These are phyloP conservation scores for Globisporangium paroecandrum DNA, from an alignment of 352 stramenopile genomes.

Conservation along the genomic window DNA sequence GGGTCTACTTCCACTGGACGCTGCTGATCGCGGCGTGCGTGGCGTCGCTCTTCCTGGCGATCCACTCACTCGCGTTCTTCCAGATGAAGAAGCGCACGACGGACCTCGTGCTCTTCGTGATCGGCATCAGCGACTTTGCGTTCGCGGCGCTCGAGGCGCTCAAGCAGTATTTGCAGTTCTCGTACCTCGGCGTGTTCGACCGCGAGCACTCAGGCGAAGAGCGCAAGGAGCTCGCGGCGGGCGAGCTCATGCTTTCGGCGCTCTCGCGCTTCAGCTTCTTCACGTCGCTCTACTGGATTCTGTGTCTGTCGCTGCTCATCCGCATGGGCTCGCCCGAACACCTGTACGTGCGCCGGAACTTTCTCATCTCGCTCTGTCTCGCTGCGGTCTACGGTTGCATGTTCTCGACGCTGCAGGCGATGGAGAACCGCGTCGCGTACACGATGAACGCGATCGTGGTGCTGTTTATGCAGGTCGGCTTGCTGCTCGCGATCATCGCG, in stretches of 20 bases:
- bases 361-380: slow-evolving; percentile 43
- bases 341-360: slow-evolving; percentile 45
- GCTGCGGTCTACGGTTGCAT: slow-evolving; percentile 55
- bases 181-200: slow-evolving; percentile 45
- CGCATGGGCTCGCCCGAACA: slow-evolving; percentile 51
- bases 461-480: slow-evolving; percentile 39
- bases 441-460: slow-evolving; percentile 41
- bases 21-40: slow-evolving; percentile 34
- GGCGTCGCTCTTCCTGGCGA: slow-evolving; percentile 48
- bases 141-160: slow-evolving; percentile 50
- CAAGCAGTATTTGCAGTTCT: slow-evolving; percentile 37
- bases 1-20: slow-evolving; percentile 48
- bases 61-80: slow-evolving; percentile 58
- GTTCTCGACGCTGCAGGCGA: slow-evolving; percentile 33
- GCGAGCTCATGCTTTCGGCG: slow-evolving; percentile 31
- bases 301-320: slow-evolving; percentile 69
- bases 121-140: slow-evolving; percentile 51
- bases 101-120: slow-evolving; percentile 65
- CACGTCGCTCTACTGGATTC: slow-evolving; percentile 74
- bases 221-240: slow-evolving; percentile 14
- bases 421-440: slow-evolving; percentile 30
- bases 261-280: slow-evolving; percentile 65
- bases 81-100: slow-evolving; percentile 63
- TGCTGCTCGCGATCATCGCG: slow-evolving; percentile 38
- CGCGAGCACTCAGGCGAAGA: slow-evolving; percentile 4